Evolutionary conservation across 2,329 filamentous ascomycete genomes (phyloP).

Genomic region (Sarocladium strictum): DNA sequence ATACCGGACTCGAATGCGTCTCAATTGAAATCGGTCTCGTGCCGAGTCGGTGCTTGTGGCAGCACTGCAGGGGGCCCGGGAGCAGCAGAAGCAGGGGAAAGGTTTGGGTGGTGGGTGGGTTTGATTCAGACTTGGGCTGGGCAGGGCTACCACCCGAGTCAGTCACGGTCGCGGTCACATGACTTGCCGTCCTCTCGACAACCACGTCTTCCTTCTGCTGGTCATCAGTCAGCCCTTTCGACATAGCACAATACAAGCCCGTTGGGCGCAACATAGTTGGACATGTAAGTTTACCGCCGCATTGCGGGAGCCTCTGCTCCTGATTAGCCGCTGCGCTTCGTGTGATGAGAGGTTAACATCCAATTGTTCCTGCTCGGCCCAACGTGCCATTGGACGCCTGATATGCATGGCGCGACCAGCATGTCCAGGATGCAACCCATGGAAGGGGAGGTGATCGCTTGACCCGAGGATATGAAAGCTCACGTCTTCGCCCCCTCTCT

Average conservation of each 20-base stretch:
- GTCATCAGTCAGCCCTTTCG: too few species aligned
- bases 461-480: too few species aligned
- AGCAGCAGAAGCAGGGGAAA: constrained; percentile 5
- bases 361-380: neutral
- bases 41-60: constrained; percentile 3
- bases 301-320: too few species aligned
- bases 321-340: neutral
- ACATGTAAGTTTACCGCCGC: too few species aligned
- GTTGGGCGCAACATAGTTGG: too few species aligned
- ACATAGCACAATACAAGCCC: too few species aligned
- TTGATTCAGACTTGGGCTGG: neutral
- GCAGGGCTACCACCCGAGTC: neutral
- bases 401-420: neutral
- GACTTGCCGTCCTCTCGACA: too few species aligned
- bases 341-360: neutral
- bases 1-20: neutral
- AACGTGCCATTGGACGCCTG: neutral
- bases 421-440: neutral
- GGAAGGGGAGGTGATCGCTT: neutral
- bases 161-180: neutral
- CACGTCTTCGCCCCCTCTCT: too few species aligned
- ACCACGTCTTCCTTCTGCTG: too few species aligned
- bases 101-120: neutral
- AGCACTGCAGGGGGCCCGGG: neutral
- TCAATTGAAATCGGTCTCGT: neutral